Percentiles rank a stretch among this genome's conserved stretches.
These are phyloP conservation scores for Fusarium tjaetaba DNA, from an alignment of 2,329 filamentous ascomycete genomes.

Conservation along the genomic window DNA sequence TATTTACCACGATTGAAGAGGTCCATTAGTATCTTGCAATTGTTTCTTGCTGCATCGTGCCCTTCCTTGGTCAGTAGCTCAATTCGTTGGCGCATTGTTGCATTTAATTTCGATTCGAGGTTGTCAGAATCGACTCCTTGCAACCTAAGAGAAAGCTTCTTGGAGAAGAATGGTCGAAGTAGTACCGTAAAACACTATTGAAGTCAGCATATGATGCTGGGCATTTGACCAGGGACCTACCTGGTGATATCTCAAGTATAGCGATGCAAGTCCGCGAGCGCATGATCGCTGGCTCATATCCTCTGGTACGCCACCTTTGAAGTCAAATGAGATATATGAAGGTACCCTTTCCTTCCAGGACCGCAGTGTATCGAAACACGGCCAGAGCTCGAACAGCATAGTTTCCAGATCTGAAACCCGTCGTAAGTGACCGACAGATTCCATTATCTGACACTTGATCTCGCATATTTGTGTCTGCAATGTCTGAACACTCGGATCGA, in stretches of 20 bases:
- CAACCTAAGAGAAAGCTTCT: background rate
- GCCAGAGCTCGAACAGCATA: background rate
- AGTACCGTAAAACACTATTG: background rate
- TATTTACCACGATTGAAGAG: background rate
- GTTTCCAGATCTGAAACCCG: background rate
- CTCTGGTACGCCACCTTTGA: background rate
- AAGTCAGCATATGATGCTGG: background rate
- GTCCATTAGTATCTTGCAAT: background rate
- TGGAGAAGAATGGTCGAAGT: background rate
- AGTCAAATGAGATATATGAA: background rate
- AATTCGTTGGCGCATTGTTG: background rate
- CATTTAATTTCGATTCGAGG: background rate
- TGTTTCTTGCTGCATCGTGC: background rate
- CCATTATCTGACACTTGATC: background rate
- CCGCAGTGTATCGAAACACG: background rate
- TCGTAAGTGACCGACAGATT: background rate
- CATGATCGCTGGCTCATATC: background rate
- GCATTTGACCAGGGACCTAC: background rate
- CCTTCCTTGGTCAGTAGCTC: background rate
- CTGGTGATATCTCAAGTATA: background rate
- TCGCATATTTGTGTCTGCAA: background rate
- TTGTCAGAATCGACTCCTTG: background rate
- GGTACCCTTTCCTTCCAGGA: background rate
- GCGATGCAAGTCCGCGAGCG: background rate
- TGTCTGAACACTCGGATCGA: background rate